A percentile compares a stretch with the other conserved stretches of the same genome.
phyloP scores from a whole-genome alignment of 768 basidiomycete species.

The Suillus brevipes region DNA sequence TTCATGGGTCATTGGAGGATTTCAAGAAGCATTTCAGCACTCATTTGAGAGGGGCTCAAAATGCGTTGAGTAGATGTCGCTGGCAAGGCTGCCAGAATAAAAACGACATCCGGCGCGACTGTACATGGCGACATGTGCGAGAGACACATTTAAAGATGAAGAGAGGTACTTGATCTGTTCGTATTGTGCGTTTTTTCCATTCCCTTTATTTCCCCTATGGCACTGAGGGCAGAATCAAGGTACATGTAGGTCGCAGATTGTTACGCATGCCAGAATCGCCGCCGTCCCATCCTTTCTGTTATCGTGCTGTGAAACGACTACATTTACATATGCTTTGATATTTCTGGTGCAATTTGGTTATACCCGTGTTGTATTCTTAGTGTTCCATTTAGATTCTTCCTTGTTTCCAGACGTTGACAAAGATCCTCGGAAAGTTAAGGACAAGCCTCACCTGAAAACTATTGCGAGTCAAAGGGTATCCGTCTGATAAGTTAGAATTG shows the following conservation, averaged over 20 bases:
- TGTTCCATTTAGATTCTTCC: background rate
- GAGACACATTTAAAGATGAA: background rate
- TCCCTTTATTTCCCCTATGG: background rate
- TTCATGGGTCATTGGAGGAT: background rate
- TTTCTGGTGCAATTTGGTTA: background rate
- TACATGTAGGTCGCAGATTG: too few relatives aligned
- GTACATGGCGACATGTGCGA: background rate
- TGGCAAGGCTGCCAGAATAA: background rate
- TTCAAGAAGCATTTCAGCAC: background rate
- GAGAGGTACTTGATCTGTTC: background rate
- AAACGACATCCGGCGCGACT: background rate
- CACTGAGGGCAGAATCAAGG: background rate
- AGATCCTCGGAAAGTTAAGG: background rate
- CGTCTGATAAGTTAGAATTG: background rate
- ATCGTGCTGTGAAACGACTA: background rate
- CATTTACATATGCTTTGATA: background rate
- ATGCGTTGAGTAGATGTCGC: background rate
- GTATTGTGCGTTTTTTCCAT: background rate
- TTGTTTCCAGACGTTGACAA: background rate
- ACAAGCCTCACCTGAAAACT: background rate
- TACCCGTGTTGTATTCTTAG: background rate
- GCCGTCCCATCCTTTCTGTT: background rate
- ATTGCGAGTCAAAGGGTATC: background rate
- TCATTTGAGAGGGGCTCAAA: background rate
- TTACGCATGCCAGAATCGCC: background rate